Evolutionary conservation across 164 flowering plant species (phyloP), one percentile per base, ranked within the genome.

Genomic region (Cinnamomum micranthum): DNA sequence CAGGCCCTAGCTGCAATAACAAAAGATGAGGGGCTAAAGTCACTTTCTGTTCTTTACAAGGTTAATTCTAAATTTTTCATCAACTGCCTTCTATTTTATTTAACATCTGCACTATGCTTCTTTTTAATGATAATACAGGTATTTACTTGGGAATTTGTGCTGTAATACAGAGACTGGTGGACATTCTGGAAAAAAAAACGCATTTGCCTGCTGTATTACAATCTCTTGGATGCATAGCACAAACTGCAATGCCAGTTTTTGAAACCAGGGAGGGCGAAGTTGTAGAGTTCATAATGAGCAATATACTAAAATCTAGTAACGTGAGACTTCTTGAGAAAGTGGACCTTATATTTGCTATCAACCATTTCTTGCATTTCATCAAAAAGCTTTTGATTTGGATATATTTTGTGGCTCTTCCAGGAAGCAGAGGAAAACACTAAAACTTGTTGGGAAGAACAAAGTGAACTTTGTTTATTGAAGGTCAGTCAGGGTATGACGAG

Each of bases 1-100:
- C 97, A 91, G 84, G 97, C 99, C 24, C 82, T 95, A 67, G 98
- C 97, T 65, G 92, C 97, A 73, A 90, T 95, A 79, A 92, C 97
- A 60, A 91, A 90, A 82, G 99, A 95, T 83, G 98, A 92, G 80
- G 99, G 99, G n/a, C 92, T 95, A 35, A 89, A 84, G 85, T 91
- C 99, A 11, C 92, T 95, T 41, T 95, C 99, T 82, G 92, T 95
- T 75, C 83, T 95, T 19, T 95, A 90, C 85, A 95, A 93, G 98
- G 99, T 95, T 75, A 77, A 1, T 33, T 68, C n/a, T 5, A 2
- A 51, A 1, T 35, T 55, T 68, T 50, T 74, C 28, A 28, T 72
- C 62, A 31, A n/a, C 59, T 13, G 27, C 33, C 24, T 68, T 47
- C 52, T 19, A 15, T 5, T 72, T n/a, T 51, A 50, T 28, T 47